Base-by-base conservation (phyloP, 208 protist genomes). In the Crithidia sp. region DNA sequence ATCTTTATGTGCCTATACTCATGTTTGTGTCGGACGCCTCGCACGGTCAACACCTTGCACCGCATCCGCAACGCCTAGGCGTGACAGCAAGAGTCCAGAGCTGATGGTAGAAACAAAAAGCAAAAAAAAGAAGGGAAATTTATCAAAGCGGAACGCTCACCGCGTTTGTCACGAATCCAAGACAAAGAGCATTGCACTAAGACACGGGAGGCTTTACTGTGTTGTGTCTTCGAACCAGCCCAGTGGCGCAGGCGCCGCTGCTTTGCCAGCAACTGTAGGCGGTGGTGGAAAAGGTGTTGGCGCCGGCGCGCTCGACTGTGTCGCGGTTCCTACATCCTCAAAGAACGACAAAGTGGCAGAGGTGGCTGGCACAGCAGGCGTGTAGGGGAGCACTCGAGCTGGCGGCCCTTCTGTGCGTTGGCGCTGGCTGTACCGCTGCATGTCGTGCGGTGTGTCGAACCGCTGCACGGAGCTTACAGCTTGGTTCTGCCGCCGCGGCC, bases 201-300 rank as follows among this genome's bases (percentile, higher is more conserved):
- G 9, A 13, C 45, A 13, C 16, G 13, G 14, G 12, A 10, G 40
- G 3, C 4, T 0, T 39, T 67, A 49, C 37, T 54, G 40, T 2
- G 56, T 54, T 14, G 72, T 77, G 40, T 79, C 67, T 40, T 79
- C 74, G 36, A 72, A 79, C 74, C 74, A 79, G 37, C 60, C 63
- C 36, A 79, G 60, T 16, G 57, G 41, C 6, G 65, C 47, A 19
- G 67, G 64, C 28, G 64, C 36, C 5, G 59, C 0, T n/a, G 9
- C 45, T 16, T 39, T 58, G 3, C 40, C 13, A 41, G 58, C 37
- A 5, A 37, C 16, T 17, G 41, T 0, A 19, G 47, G 37, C 9
- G 57, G 5, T 16, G 44, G 7, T 36, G 52, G 44, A 14, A 57
- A 36, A 13, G 57, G 40, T 0, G 43, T 37, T n/a, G 73, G n/a